Base-by-base conservation (phyloP, 495 filamentous ascomycete genomes). In the Hypoxylon lienhwacheense region DNA sequence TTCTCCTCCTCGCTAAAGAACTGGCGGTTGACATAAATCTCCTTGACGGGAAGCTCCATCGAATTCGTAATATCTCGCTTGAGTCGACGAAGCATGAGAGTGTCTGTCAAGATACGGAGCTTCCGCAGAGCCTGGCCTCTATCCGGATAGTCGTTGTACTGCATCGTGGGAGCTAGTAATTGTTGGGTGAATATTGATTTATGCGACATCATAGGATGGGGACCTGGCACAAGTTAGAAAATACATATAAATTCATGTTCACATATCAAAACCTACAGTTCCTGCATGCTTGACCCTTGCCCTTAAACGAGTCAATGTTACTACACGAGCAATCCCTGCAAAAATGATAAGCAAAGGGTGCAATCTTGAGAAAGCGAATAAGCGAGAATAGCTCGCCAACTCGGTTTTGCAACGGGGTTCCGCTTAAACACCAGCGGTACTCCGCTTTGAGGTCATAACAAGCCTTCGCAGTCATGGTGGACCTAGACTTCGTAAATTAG, bases 341-440 rank as follows among this genome's bases (percentile, higher is more conserved):
- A 60, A 95, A 87, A 68, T 98, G 97, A 68, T 85, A 89, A 2
- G 92, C 87, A 67, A 96, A 97, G 3, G 93, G 93, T 6, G 76
- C 77, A 32, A 96, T 78, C 68, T 91, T 84, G 22, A 98, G 77
- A 66, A 98, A 98, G 2, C 91, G 86, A 24, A 98, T 74, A 3
- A 97, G 78, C 2, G 93, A 96, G 66, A 97, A 97, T 72, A 97
- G 93, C 64, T 98, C 93, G 45, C 92, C 93, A 60, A 97, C 97
- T 24, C 93, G 86, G 66, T 97, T 96, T 63, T 97, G 93, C 7
- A 97, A 81, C 0, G 93, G 93, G 3, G 93, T 98, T 3, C 93
- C 93, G 37, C 87, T 92, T 21, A 97, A 80, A 63, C 93, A 98
- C 88, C 93, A 96, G 55, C 91, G 95, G 66, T 92, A 91, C 11